Conservation (phyloP, 176 grass and related monocot species). For the Carex littledalei region DNA sequence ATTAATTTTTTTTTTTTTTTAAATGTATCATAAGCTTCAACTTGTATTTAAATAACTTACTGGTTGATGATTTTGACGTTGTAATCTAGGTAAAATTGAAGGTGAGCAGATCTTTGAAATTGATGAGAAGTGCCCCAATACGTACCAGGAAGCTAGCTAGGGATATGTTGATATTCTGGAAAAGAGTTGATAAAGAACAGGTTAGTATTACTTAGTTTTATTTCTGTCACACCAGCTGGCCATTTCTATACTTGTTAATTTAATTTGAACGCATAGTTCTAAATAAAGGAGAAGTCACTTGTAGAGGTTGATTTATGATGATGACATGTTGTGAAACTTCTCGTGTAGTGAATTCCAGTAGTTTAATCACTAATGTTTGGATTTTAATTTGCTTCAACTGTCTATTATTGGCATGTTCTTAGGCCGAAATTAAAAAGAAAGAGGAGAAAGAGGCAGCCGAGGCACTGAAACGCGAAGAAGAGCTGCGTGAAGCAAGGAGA, state of each 20-base stretch:
- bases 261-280: not conserved
- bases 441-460: conserved; percentile 96
- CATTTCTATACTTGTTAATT: not conserved
- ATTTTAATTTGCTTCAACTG: not conserved
- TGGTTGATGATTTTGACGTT: conserved; percentile 25
- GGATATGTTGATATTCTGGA: conserved; percentile 99
- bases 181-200: conserved; percentile 97
- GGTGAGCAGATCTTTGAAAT: conserved; percentile 83
- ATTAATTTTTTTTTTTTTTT: conserved; percentile 20
- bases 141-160: conserved; percentile 88
- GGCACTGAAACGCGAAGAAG: conserved; percentile 94
- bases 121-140: conserved; percentile 87
- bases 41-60: conserved; percentile 16
- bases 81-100: conserved; percentile 85
- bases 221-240: not conserved
- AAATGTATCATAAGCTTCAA: conserved; percentile 20
- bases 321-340: not conserved
- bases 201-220: conserved; percentile 32
- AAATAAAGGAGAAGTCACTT: not conserved
- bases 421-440: conserved; percentile 93
- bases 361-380: not conserved
- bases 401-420: conserved; percentile 11
- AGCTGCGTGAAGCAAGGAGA: conserved; percentile 91
- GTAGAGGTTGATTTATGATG: conserved; percentile 6
- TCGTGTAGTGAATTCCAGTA: conserved; percentile 4